These are phyloP conservation scores for Sarocladiaceae sp. DNA, from an alignment of 2,329 filamentous ascomycete species.

Conservation along the genomic window DNA sequence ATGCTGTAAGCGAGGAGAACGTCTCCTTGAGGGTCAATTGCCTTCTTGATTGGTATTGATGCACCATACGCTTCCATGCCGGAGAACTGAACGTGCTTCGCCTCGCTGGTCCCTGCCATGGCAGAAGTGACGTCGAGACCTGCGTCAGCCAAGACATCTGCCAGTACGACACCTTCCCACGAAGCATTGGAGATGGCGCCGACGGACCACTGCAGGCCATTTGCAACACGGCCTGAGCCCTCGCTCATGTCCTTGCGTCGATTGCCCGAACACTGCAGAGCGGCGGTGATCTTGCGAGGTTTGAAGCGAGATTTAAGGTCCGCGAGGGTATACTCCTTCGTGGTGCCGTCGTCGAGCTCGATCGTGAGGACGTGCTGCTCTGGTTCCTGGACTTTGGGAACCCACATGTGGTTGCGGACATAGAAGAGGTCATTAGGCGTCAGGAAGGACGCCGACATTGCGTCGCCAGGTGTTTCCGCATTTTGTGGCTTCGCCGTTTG, in stretches of 20 bases:
- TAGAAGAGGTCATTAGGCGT: constrained; percentile 53
- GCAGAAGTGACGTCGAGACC: constrained; percentile 39
- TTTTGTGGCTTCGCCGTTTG: constrained; percentile 53
- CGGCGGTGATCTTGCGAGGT: constrained; percentile 45
- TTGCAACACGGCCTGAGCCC: constrained; percentile 37
- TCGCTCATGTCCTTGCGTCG: constrained; percentile 53
- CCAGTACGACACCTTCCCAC: constrained; percentile 51
- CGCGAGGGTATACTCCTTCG: constrained; percentile 43
- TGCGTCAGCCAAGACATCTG: constrained; percentile 50
- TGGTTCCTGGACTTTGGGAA: constrained; percentile 39
- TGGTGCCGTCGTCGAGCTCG: constrained; percentile 49
- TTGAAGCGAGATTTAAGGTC: constrained; percentile 49
- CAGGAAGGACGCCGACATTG: constrained; percentile 42
- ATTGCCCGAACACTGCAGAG: constrained; percentile 56
- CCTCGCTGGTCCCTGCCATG: constrained; percentile 28
- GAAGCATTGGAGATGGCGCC: constrained; percentile 55
- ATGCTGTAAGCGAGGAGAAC: constrained; percentile 62
- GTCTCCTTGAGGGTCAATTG: constrained; percentile 54
- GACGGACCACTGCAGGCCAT: constrained; percentile 52
- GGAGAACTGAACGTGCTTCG: constrained; percentile 50
- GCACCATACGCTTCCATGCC: constrained; percentile 55
- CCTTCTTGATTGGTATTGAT: constrained; percentile 53
- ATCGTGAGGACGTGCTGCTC: constrained; percentile 42
- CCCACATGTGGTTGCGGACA: constrained; percentile 59
- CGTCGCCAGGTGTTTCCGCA: constrained; percentile 49